phyloP scores from a whole-genome alignment of 768 basidiomycete genomes.

The Termitomyces bulborhizus region DNA sequence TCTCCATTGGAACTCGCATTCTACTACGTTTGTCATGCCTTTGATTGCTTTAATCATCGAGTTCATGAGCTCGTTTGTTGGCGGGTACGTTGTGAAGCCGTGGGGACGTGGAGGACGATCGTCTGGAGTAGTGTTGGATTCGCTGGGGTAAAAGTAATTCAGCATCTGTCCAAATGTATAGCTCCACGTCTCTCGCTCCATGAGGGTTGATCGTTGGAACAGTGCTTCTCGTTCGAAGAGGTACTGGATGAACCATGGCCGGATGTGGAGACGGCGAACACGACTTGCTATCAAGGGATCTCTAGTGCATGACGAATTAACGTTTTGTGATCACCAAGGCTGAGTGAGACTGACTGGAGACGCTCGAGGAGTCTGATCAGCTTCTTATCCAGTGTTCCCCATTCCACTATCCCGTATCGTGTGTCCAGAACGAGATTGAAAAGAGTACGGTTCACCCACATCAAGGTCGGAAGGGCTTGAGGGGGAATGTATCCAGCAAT shows the following conservation, averaged over 20 bases:
- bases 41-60: conserved; percentile 26
- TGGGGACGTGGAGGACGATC: background rate
- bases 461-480: conserved; percentile 11
- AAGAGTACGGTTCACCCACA: conserved; percentile 28
- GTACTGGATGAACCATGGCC: conserved; percentile 35
- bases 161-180: background rate
- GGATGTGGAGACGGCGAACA: conserved; percentile 28
- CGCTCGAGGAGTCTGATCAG: conserved; percentile 21
- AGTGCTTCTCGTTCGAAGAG: conserved; percentile 20
- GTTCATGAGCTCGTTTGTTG: conserved; percentile 19
- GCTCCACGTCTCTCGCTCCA: background rate
- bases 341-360: conserved; percentile 21
- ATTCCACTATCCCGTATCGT: conserved; percentile 25
- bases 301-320: conserved; percentile 11
- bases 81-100: conserved; percentile 1
- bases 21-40: conserved; percentile 27
- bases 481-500: conserved; percentile 17
- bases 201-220: background rate
- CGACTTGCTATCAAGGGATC: conserved; percentile 24
- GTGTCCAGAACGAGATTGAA: conserved; percentile 23
- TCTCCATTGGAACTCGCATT: conserved; percentile 31
- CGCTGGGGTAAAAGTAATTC: background rate
- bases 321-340: background rate
- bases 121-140: background rate
- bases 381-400: conserved; percentile 23